These are phyloP conservation scores for Fusarium sp. DNA, from an alignment of 2,329 filamentous ascomycete species.

Conservation along the genomic window DNA sequence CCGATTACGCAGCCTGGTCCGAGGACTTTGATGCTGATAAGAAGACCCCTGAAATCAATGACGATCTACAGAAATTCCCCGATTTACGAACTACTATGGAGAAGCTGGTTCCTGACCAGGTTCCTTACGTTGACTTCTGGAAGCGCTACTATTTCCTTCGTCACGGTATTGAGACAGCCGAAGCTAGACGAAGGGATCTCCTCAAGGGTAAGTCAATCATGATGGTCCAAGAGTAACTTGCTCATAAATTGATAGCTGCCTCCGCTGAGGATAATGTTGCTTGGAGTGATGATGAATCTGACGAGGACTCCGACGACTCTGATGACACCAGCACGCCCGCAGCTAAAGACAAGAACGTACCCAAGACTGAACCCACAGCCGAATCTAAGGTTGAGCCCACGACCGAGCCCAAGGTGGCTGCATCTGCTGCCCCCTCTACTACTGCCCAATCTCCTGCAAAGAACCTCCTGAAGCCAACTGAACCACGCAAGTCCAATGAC, in stretches of 20 bases:
- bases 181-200: constrained; percentile 87
- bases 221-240: not conserved
- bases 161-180: constrained; percentile 92
- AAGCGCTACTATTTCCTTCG: constrained; percentile 94
- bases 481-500: constrained; percentile 83
- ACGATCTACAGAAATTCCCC: constrained; percentile 85
- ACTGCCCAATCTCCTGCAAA: constrained; percentile 68
- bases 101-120: constrained; percentile 90
- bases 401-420: constrained; percentile 44
- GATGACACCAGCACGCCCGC: constrained; percentile 41
- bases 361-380: constrained; percentile 55
- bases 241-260: constrained; percentile 63
- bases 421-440: constrained; percentile 68
- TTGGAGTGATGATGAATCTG: constrained; percentile 76
- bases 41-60: constrained; percentile 86
- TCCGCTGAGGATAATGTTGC: constrained; percentile 77
- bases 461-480: constrained; percentile 68
- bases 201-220: constrained; percentile 78
- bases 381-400: constrained; percentile 52
- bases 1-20: constrained; percentile 81
- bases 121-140: constrained; percentile 94
- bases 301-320: constrained; percentile 41
- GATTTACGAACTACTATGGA: constrained; percentile 93
- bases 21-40: constrained; percentile 81
- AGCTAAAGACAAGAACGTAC: constrained; percentile 44